phyloP scores from a whole-genome alignment of 768 basidiomycete genomes.

The Punctularia strigosozonata region DNA sequence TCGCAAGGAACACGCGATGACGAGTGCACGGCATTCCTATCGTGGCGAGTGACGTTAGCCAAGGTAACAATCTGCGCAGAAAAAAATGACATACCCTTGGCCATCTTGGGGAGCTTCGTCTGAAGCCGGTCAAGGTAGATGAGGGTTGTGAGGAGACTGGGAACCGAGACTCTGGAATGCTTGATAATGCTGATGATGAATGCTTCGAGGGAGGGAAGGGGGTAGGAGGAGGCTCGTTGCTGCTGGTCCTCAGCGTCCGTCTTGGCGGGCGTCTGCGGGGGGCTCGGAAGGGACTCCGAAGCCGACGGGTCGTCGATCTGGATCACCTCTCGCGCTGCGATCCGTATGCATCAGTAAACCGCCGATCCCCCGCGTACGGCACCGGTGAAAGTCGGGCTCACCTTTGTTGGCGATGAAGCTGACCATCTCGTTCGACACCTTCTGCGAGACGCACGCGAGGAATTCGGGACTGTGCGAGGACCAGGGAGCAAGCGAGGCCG shows the following conservation, averaged over 20 bases:
- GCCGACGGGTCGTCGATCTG: constrained; percentile 38
- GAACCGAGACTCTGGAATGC: constrained; percentile 78
- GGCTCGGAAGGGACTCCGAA: constrained; percentile 38
- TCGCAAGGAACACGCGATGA: constrained; percentile 92
- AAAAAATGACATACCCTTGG: constrained; percentile 53
- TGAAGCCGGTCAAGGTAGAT: constrained; percentile 86
- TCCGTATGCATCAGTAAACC: too few species aligned
- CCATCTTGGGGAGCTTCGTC: constrained; percentile 65
- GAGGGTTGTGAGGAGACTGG: constrained; percentile 83
- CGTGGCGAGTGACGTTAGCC: constrained; percentile 1
- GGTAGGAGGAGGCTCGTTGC: constrained; percentile 15
- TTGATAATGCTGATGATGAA: constrained; percentile 79
- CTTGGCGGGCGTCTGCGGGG: constrained; percentile 56
- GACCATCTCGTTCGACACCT: constrained; percentile 80
- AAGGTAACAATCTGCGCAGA: constrained; percentile 5
- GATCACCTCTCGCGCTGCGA: too few species aligned
- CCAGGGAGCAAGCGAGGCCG: constrained; percentile 73
- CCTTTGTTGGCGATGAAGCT: constrained; percentile 72
- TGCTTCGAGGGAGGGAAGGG: constrained; percentile 57
- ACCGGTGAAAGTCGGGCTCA: too few species aligned
- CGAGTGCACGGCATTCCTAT: constrained; percentile 79
- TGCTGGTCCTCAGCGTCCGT: constrained; percentile 21
- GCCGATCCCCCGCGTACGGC: too few species aligned
- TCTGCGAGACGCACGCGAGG: constrained; percentile 63
- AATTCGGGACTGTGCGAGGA: constrained; percentile 72